These are phyloP conservation scores for Monosporascus sp. DNA, from an alignment of 2,329 filamentous ascomycete species.

Conservation along the genomic window DNA sequence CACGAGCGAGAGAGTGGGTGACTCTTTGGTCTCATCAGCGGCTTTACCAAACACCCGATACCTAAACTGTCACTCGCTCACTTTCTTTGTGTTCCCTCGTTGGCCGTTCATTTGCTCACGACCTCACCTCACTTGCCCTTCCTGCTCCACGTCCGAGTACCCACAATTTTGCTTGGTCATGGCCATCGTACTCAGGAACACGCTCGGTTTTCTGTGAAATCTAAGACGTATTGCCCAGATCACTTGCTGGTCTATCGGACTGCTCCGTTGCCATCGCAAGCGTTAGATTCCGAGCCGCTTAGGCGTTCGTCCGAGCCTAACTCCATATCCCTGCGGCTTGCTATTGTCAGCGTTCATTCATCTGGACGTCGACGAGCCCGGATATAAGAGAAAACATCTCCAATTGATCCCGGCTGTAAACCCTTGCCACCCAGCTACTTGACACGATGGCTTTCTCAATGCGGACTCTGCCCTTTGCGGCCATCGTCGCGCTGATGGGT, in stretches of 20 bases:
- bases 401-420: conserved; percentile 7
- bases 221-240: neutral
- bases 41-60: neutral
- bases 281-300: neutral
- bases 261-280: neutral
- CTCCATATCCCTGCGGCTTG: neutral
- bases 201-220: neutral
- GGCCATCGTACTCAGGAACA: neutral
- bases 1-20: neutral
- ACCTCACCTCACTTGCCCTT: neutral
- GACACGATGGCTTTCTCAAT: conserved; percentile 16
- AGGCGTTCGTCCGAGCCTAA: too few species aligned
- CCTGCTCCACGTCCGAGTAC: neutral
- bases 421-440: conserved; percentile 3
- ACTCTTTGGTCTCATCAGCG: neutral
- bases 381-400: neutral
- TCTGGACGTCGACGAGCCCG: neutral
- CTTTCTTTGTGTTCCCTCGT: neutral
- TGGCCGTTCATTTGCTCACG: neutral
- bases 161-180: neutral
- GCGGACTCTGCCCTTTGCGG: conserved; percentile 14
- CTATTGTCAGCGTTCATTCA: neutral
- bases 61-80: neutral
- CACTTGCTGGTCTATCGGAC: neutral
- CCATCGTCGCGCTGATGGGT: conserved; percentile 14